Evolutionary conservation across 2,329 filamentous ascomycete genomes (phyloP), one percentile per base, ranked within the genome.

Genomic region (Neurospora sp.): DNA sequence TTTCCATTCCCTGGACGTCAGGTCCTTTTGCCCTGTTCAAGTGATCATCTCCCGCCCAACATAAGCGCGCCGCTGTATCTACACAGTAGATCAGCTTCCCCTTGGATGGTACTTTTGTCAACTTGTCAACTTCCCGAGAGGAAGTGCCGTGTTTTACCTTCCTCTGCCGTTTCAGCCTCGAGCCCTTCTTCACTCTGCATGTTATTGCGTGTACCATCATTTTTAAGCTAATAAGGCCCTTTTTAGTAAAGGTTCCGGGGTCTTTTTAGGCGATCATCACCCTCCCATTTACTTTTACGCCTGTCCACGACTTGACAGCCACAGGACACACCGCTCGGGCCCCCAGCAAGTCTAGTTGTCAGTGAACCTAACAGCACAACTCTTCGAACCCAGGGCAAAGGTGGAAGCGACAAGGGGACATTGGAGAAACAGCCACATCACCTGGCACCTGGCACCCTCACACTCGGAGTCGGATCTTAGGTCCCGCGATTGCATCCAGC

Each of bases 401-500:
- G 23, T 62, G 52, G 52, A 62, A 62, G 52, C 13, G 52, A 36
- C 52, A 62, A 62, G 52, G 52, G 52, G 28, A 62, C 28, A 11
- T 62, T 62, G 52, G 52, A 17, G 13, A 52, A 62, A 62, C 52
- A 62, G 52, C 52, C 52, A 62, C 52, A 62, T 62, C 52, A 62
- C 52, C 52, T 62, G 52, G 52, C 52, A 62, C 52, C 52, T 58
- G 46, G 46, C 46, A 58, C 46, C 23, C 46, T 52, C 38, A 68
- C 69, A 69, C 43, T 52, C 40, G 62, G 38, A 69, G 40, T 67
- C 40, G 62, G 38, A 38, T 67, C 67, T 40, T 28, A 66, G 66
- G 66, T 67, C 66, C 68, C 58, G 70, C 46, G 52, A 68, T 66
- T 36, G 67, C 33, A 33, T 43, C 66, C 58, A 70, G 71, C 71